Evolutionary conservation across 73 alveolate species (phyloP).

Genomic region (Tetrahymena thermophila): DNA sequence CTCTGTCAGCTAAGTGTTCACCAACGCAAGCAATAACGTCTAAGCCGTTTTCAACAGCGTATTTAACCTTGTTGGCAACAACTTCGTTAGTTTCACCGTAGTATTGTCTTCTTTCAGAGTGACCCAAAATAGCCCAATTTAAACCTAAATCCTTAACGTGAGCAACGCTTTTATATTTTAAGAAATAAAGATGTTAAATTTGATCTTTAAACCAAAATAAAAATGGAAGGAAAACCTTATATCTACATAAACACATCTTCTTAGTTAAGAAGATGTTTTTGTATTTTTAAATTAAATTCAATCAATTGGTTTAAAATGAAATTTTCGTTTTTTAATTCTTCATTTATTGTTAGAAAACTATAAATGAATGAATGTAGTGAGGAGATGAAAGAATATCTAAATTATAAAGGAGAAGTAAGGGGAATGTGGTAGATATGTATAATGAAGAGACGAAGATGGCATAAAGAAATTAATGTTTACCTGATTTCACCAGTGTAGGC

Average conservation of each 20-base stretch:
- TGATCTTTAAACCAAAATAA: neutral
- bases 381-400: too few species aligned
- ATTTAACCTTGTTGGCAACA: conserved; percentile 90
- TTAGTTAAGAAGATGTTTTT: neutral
- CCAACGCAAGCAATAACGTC: conserved; percentile 88
- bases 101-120: conserved; percentile 96
- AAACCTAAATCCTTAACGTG: conserved; percentile 90
- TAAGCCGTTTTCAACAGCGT: conserved; percentile 72
- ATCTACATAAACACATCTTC: neutral
- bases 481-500: conserved; percentile 98
- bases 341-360: neutral
- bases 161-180: conserved; percentile 63
- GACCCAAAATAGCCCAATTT: conserved; percentile 93
- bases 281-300: too few species aligned
- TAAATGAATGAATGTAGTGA: too few species aligned
- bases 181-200: neutral
- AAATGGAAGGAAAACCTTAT: neutral
- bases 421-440: neutral
- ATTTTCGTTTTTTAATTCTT: neutral
- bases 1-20: conserved; percentile 94
- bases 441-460: neutral
- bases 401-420: neutral
- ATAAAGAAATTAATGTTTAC: neutral
- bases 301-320: too few species aligned
- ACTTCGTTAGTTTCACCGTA: conserved; percentile 89